These are phyloP conservation scores for Coniella vitis DNA, from an alignment of 2,329 filamentous ascomycete genomes.

Conservation along the genomic window DNA sequence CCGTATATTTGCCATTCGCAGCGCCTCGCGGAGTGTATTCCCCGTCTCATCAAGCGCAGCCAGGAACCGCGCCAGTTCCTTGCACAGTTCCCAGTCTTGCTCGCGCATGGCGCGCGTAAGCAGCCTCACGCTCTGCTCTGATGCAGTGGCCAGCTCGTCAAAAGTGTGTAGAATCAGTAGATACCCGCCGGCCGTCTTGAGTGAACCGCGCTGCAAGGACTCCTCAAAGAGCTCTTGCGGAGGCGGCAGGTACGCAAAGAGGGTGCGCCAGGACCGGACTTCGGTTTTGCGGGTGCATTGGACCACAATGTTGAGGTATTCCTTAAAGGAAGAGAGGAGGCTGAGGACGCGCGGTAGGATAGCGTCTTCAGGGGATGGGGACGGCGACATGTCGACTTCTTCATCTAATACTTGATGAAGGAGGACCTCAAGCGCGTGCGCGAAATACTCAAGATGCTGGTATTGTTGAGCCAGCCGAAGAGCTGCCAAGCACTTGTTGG, in stretches of 20 bases:
- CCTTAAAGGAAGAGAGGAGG: conserved; percentile 64
- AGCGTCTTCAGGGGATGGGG: conserved; percentile 55
- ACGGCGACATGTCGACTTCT: conserved; percentile 66
- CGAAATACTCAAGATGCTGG: conserved; percentile 80
- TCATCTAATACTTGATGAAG: conserved; percentile 91
- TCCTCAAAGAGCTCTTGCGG: conserved; percentile 91
- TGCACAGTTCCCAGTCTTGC: conserved; percentile 91
- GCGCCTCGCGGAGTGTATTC: conserved; percentile 65
- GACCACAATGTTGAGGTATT: conserved; percentile 91
- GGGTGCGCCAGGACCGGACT: conserved; percentile 85
- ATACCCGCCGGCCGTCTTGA: conserved; percentile 95
- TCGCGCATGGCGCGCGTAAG: conserved; percentile 75
- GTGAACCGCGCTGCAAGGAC: conserved; percentile 71
- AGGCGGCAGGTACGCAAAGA: conserved; percentile 86
- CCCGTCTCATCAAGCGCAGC: conserved; percentile 87
- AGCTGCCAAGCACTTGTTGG: conserved; percentile 73
- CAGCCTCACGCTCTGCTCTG: conserved; percentile 73
- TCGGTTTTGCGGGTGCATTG: conserved; percentile 98
- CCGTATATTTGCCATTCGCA: conserved; percentile 53
- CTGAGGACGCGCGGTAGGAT: conserved; percentile 58
- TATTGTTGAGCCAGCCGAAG: conserved; percentile 79
- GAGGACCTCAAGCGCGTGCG: conserved; percentile 86
- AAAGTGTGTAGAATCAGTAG: conserved; percentile 88
- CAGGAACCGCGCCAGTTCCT: conserved; percentile 89
- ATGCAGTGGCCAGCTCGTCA: conserved; percentile 61